A percentile compares a stretch with the other conserved stretches of the same genome.
These are phyloP conservation scores for Cytospora chrysosperma DNA, from an alignment of 2,329 filamentous ascomycete species.

Conservation along the genomic window DNA sequence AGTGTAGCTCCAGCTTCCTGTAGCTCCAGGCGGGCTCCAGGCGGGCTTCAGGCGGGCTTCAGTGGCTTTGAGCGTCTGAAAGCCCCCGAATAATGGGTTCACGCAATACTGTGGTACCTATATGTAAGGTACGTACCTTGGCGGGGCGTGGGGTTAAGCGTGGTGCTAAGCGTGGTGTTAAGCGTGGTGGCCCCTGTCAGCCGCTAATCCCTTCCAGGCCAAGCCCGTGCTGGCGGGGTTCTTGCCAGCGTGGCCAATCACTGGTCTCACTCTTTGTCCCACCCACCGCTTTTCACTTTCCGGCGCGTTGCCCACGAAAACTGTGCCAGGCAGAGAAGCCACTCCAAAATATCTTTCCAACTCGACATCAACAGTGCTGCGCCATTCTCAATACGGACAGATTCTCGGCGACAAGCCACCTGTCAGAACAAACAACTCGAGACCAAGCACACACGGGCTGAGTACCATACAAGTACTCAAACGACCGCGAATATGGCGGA, in stretches of 20 bases:
- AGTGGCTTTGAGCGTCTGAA: neutral
- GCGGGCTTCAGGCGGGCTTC: neutral
- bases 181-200: neutral
- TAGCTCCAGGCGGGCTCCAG: neutral
- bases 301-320: constrained; percentile 16
- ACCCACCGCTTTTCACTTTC: constrained; percentile 15
- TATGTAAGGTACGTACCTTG: neutral
- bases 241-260: constrained; percentile 3
- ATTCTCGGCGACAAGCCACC: constrained; percentile 11
- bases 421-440: neutral
- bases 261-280: neutral
- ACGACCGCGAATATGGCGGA: constrained; percentile 55
- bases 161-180: neutral
- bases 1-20: neutral
- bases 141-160: neutral
- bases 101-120: too few species aligned
- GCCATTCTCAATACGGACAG: neutral
- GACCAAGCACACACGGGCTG: neutral
- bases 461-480: neutral
- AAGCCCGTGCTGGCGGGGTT: neutral
- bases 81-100: neutral
- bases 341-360: constrained; percentile 16
- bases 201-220: neutral
- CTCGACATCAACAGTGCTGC: neutral
- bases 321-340: constrained; percentile 4